These are phyloP conservation scores for Cyberlindnera amylophila DNA, from an alignment of 805 yeast species.

Conservation along the genomic window DNA sequence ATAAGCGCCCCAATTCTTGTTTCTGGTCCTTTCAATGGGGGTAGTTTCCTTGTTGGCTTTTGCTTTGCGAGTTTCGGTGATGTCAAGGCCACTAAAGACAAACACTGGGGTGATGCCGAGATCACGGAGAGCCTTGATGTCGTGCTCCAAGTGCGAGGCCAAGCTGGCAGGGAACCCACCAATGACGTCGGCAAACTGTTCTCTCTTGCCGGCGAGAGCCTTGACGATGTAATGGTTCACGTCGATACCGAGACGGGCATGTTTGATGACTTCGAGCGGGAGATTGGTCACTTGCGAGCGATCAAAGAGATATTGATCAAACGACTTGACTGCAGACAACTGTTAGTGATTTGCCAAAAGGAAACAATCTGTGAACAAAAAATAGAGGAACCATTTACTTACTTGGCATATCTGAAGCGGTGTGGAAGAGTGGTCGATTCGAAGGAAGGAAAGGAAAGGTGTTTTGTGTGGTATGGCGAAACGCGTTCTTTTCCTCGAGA, in stretches of 20 bases:
- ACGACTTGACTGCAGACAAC: conserved; percentile 41
- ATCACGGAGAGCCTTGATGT: conserved; percentile 56
- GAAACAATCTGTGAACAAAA: neutral
- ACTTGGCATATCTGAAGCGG: conserved; percentile 3
- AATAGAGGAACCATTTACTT: neutral
- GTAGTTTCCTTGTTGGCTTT: conserved; percentile 34
- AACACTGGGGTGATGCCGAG: conserved; percentile 73
- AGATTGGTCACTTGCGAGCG: conserved; percentile 55
- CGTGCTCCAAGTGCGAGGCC: conserved; percentile 51
- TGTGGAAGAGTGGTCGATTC: too few species aligned
- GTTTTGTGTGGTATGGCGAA: too few species aligned
- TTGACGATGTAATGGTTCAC: conserved; percentile 73
- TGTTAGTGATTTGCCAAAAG: conserved; percentile 1
- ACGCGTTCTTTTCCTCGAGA: too few species aligned
- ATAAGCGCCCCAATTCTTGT: conserved; percentile 42
- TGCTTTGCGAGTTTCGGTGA: conserved; percentile 32
- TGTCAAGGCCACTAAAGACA: conserved; percentile 67
- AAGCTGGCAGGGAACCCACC: conserved; percentile 78
- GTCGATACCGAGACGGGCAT: conserved; percentile 77
- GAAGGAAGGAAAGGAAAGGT: too few species aligned
- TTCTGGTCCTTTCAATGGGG: conserved; percentile 36
- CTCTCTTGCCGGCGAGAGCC: conserved; percentile 57
- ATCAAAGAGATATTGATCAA: conserved; percentile 68
- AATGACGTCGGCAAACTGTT: conserved; percentile 66
- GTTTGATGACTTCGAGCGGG: conserved; percentile 61